Evolutionary conservation across 2,329 filamentous ascomycete species (phyloP), one percentile per base, ranked within the genome.

Genomic region (Fusarium sp.): DNA sequence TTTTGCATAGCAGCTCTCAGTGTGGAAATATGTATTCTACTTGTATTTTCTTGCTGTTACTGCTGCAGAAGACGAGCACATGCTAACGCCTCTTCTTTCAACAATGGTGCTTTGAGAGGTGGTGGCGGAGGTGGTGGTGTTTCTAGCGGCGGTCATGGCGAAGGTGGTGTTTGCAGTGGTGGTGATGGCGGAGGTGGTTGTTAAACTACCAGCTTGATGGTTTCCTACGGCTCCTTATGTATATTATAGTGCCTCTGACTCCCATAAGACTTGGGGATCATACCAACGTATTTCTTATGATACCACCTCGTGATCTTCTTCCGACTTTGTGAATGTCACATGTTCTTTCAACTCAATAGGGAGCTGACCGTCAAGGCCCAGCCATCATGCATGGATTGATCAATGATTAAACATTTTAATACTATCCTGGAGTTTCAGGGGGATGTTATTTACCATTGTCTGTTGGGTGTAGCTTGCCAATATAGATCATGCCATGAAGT

Each of bases 241-340:
- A n/a, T 34, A 2, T 20, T 25, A 27, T 15, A 20, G 6, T 15
- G 6, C 8, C 25, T 11, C 15, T n/a, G 13, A 20, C 16, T 16
- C 12, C 9, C 12, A 18, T 25, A 2, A 25, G 15, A 20, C 12
- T 20, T 20, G 9, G 6, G 8, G 13, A 24, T 13, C 27, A 15
- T 27, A 16, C 5, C 1, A 40, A 18, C 6, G 11, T 12, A 16
- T 40, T 5, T 27, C 22, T 15, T 40, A 52, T 13, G 18, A 24
- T 52, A 41, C 24, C 9, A 68, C 29, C 18, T 60, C 59, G 2
- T 66, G 55, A 5, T 71, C 60, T 13, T 66, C 44, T 24, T 71
- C 69, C 6, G 65, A 69, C 32, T 56, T 62, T 29, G 34, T 58
- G 44, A 90, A 81, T 0, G 87, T 87, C 18, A 6, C 34, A 38